Base-by-base conservation (phyloP, 176 grass and related monocot genomes). In the maize (Zea mays) region DNA sequence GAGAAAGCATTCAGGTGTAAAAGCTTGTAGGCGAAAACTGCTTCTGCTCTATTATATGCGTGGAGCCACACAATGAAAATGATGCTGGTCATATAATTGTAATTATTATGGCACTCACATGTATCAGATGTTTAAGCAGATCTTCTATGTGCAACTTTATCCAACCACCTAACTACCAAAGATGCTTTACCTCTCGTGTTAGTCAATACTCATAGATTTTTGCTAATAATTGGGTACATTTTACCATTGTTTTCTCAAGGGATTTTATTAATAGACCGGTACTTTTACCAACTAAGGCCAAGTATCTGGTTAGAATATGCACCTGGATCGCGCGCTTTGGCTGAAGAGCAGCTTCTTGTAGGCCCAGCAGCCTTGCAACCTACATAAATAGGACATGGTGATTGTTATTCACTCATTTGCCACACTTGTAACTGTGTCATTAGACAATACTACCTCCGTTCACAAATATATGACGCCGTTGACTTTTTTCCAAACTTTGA, bases 291-390 rank as follows among this genome's bases (percentile, higher is more conserved):
- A 27, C 16, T 4, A 54, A 62, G 71, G 35, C 19, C 21, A 11
- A 59, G 13, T 19, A 77, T 48, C 12, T 60, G 66, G 57, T 72
- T 81, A 49, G 39, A 85, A 80, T 82, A 33, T 52, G 58, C 67
- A 99, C 96, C 96, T 99, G 92, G 70, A 99, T 95, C 42, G 92
- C 96, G 40, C 96, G 85, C 79, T 99, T 95, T 71, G 96, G 96
- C 78, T 90, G 75, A 81, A 83, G 66, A 65, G 96, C 83, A 11
- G 87, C 87, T 89, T 89, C 87, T 78, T 90, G 49, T 79, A 95
- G 73, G 13, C 96, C 96, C 55, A 99, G 81, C 67, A 92, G 81
- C 64, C 71, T 85, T 47, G 96, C 87, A 79, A 92, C 92, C 96
- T 99, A 84, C 6, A 67, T 61, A 33, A 54, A 72, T 76, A 73